Conservation (phyloP, 257 asterid genomes). For the Salvia hispanica region DNA sequence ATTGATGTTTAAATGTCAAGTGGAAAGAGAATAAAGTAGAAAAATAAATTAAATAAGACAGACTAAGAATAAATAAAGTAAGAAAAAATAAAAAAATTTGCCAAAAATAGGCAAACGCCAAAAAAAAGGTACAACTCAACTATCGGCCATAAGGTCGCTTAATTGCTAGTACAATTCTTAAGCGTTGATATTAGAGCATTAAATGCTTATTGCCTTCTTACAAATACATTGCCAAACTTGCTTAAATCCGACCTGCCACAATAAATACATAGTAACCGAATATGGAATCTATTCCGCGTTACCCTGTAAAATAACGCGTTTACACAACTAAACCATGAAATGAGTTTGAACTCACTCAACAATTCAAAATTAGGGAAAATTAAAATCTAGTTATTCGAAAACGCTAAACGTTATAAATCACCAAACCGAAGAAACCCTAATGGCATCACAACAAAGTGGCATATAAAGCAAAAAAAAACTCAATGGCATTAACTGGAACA, state of each 20-base stretch:
- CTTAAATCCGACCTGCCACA: constrained; percentile 3
- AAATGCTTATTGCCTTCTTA: background rate
- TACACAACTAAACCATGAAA: background rate
- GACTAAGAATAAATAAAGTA: too few species aligned
- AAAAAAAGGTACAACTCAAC: background rate
- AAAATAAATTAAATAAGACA: too few species aligned
- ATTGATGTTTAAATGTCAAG: background rate
- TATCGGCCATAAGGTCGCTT: background rate
- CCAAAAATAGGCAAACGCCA: too few species aligned
- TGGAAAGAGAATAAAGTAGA: too few species aligned
- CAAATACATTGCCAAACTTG: background rate
- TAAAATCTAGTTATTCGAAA: background rate
- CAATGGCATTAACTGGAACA: constrained; percentile 16
- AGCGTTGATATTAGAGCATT: background rate
- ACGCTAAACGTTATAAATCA: background rate
- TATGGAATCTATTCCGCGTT: background rate
- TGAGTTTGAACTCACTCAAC: background rate
- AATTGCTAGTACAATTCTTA: background rate
- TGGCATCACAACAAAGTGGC: constrained; percentile 8
- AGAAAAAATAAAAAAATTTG: too few species aligned
- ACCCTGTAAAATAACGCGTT: background rate
- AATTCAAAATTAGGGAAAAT: background rate
- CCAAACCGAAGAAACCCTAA: constrained; percentile 16
- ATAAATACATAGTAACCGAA: background rate
- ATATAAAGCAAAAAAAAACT: constrained; percentile 7